These are phyloP conservation scores for Nyssa sinensis DNA, from an alignment of 148 eudicot genomes.

Conservation along the genomic window DNA sequence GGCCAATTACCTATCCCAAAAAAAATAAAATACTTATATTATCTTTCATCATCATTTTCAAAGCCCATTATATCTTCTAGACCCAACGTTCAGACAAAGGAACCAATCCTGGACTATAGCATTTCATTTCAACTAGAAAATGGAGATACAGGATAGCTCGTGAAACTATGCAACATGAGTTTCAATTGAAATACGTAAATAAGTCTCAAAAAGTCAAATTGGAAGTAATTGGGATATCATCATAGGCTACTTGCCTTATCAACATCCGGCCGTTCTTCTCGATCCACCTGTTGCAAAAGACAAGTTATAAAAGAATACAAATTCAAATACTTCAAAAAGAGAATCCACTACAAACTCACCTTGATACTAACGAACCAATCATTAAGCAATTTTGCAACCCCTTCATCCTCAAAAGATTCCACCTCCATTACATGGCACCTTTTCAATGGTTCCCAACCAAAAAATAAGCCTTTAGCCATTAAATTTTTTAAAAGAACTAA, in stretches of 20 bases:
- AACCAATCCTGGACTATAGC: no score
- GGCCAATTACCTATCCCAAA: no score
- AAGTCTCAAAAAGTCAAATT: not conserved
- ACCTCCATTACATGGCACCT: constrained; percentile 99
- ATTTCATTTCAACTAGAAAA: not conserved
- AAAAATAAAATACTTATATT: no score
- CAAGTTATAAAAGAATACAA: no score
- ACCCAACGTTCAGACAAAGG: not conserved
- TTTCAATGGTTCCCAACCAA: constrained; percentile 13
- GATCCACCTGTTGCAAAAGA: constrained; percentile 66
- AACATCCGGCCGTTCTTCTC: constrained; percentile 98
- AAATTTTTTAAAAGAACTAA: not conserved
- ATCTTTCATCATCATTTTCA: no score
- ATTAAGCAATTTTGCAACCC: constrained; percentile 81
- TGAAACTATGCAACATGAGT: not conserved
- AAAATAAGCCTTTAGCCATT: not conserved
- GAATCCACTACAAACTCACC: constrained; percentile 32
- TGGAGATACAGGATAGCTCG: not conserved
- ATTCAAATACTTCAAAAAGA: no score
- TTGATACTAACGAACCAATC: constrained; percentile 95
- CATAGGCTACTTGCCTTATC: constrained; percentile 62
- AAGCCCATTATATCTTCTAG: not conserved
- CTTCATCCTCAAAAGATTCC: constrained; percentile 94
- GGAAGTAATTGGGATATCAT: not conserved
- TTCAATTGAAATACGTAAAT: not conserved